A percentile compares a stretch with the other conserved stretches of the same genome.
Conservation (phyloP, 1,139 yeast genomes). For the Zhuliangozyma blackwelliae region DNA sequence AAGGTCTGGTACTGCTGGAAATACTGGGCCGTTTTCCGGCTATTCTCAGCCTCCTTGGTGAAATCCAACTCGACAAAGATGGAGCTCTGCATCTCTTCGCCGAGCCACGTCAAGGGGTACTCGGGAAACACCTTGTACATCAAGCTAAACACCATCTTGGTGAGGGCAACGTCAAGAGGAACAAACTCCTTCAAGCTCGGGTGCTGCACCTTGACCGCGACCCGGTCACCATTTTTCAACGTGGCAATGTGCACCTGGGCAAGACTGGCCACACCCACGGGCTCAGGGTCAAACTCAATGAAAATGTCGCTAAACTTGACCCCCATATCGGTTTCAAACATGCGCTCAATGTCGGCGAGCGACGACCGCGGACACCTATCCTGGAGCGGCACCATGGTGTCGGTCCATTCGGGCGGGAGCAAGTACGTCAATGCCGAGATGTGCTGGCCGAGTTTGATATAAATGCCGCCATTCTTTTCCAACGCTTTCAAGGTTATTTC, state of each 20-base stretch:
- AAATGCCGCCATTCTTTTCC: constrained; percentile 85
- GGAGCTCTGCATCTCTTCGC: constrained; percentile 83
- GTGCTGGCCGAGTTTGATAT: constrained; percentile 93
- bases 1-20: constrained; percentile 51
- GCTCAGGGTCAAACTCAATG: constrained; percentile 59
- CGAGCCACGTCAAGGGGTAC: constrained; percentile 88
- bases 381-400: constrained; percentile 88
- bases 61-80: constrained; percentile 88
- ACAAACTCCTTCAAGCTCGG: constrained; percentile 85
- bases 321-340: constrained; percentile 70
- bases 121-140: constrained; percentile 85
- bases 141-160: constrained; percentile 68
- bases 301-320: constrained; percentile 62
- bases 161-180: constrained; percentile 80
- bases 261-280: constrained; percentile 92
- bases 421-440: constrained; percentile 87
- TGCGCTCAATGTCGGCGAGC: constrained; percentile 56
- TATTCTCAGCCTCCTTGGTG: constrained; percentile 79
- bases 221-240: constrained; percentile 60
- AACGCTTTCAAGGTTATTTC: constrained; percentile 72
- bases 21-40: constrained; percentile 61
- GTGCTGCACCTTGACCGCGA: constrained; percentile 94
- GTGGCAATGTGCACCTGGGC: constrained; percentile 92
- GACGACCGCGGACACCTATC: constrained; percentile 86
- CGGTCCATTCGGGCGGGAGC: constrained; percentile 91